phyloP scores from a whole-genome alignment of 2,329 filamentous ascomycete species.

The Scorias spongiosa region DNA sequence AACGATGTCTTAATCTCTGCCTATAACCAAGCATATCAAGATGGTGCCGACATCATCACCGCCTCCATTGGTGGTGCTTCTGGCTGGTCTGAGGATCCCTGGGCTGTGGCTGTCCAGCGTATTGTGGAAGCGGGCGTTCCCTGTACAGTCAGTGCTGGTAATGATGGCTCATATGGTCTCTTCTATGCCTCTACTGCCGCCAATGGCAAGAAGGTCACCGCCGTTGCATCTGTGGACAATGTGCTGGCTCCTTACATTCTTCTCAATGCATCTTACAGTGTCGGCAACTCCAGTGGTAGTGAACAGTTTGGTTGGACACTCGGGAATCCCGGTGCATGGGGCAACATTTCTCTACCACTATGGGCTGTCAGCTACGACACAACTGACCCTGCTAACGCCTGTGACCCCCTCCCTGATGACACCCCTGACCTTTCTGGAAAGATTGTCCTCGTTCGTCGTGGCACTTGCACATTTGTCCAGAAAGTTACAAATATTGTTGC shows the following conservation, averaged over 20 bases:
- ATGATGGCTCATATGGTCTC: slow-evolving; percentile 33
- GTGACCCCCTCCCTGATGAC: slow-evolving; percentile 34
- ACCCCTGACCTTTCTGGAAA: slow-evolving; percentile 42
- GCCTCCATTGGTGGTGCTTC: slow-evolving; percentile 20
- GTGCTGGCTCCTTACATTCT: slow-evolving; percentile 19
- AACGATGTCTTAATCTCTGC: slow-evolving; percentile 45
- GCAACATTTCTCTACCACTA: slow-evolving; percentile 16
- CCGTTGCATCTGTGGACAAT: slow-evolving; percentile 31
- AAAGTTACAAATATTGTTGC: slow-evolving; percentile 40
- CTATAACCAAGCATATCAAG: slow-evolving; percentile 45
- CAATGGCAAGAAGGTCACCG: slow-evolving; percentile 27
- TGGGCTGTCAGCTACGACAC: slow-evolving; percentile 34
- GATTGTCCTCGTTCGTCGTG: slow-evolving; percentile 46
- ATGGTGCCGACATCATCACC: slow-evolving; percentile 25
- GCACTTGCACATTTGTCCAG: slow-evolving; percentile 39
- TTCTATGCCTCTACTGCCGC: slow-evolving; percentile 31
- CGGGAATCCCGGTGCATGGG: slow-evolving; percentile 21
- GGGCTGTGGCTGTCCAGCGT: slow-evolving; percentile 25
- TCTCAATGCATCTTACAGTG: slow-evolving; percentile 19
- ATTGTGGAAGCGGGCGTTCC: slow-evolving; percentile 34
- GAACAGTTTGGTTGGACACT: slow-evolving; percentile 23
- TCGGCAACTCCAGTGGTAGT: slow-evolving; percentile 13
- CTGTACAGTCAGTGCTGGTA: slow-evolving; percentile 37
- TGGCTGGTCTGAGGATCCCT: slow-evolving; percentile 23
- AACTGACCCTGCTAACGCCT: slow-evolving; percentile 35